Base-by-base conservation (phyloP, 2,329 filamentous ascomycete genomes). In the Fusarium staphyleae region DNA sequence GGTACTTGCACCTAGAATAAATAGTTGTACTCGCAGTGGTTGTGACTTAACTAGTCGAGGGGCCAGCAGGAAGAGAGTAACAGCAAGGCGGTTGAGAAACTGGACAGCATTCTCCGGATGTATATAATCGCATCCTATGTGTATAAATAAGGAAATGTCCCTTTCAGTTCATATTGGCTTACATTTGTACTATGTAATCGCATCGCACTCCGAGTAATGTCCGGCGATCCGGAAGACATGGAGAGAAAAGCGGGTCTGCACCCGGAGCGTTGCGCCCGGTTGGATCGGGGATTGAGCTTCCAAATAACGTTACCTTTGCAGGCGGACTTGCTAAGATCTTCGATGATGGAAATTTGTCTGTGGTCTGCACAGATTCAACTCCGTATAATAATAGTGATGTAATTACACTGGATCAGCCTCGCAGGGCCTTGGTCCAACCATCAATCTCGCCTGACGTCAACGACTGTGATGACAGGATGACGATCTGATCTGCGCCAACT, bases 21-120 rank as follows among this genome's bases (percentile, higher is more conserved):
- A 55, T 45, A 63, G 36, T 69, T 56, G 62, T 69, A 69, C 45
- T 66, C 62, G 0, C 64, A 68, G 52, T 65, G 55, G 26, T 30
- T 52, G 12, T 63, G 40, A 62, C n/a, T n/a, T n/a, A n/a, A n/a
- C n/a, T n/a, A n/a, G n/a, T n/a, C n/a, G n/a, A n/a, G n/a, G n/a
- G n/a, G n/a, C n/a, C n/a, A n/a, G n/a, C n/a, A n/a, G n/a, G n/a
- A n/a, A n/a, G n/a, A n/a, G n/a, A n/a, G n/a, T n/a, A n/a, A n/a
- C n/a, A n/a, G n/a, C n/a, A n/a, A n/a, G n/a, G n/a, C n/a, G n/a
- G n/a, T n/a, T n/a, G n/a, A n/a, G n/a, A n/a, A n/a, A n/a, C n/a
- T n/a, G n/a, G n/a, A n/a, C 19, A 22, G 19, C 7, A 7, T 22
- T 22, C 7, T 22, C 19, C 19, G 19, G 4, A 7, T 22, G 7